A percentile compares a stretch with the other conserved stretches of the same genome.
phyloP scores from a whole-genome alignment of 495 filamentous ascomycete species.

The Physcia stellaris region DNA sequence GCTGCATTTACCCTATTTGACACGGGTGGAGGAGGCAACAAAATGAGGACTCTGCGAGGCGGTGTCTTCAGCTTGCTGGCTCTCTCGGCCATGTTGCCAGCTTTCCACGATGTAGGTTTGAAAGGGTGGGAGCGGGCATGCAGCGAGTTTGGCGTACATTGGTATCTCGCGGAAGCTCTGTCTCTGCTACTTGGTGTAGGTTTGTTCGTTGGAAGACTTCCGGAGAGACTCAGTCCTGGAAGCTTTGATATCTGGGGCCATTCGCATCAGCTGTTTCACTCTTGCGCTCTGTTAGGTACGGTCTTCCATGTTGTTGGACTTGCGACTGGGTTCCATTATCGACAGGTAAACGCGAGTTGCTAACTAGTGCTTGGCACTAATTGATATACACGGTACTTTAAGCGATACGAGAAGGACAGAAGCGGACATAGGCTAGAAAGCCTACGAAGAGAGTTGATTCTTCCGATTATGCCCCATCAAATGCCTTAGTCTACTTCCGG shows the following conservation, averaged over 20 bases:
- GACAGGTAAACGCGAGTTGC: too few relatives aligned
- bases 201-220: constrained; percentile 57
- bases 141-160: constrained; percentile 64
- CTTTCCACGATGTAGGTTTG: constrained; percentile 53
- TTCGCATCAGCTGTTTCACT: constrained; percentile 57
- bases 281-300: too few relatives aligned
- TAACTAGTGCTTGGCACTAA: too few relatives aligned
- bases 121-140: constrained; percentile 46
- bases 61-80: constrained; percentile 87
- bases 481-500: too few relatives aligned
- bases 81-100: constrained; percentile 67
- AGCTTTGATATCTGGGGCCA: constrained; percentile 46
- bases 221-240: constrained; percentile 35
- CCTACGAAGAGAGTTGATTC: too few relatives aligned
- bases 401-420: too few relatives aligned
- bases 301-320: too few relatives aligned
- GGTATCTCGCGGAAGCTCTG: constrained; percentile 65
- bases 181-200: constrained; percentile 78
- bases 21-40: constrained; percentile 55
- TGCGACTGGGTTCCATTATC: too few relatives aligned
- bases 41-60: constrained; percentile 70
- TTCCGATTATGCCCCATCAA: too few relatives aligned
- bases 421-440: too few relatives aligned
- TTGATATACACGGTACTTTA: too few relatives aligned
- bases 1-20: constrained; percentile 50